Base-by-base conservation (phyloP, 352 stramenopile species). In the Phytophthora syringae region DNA sequence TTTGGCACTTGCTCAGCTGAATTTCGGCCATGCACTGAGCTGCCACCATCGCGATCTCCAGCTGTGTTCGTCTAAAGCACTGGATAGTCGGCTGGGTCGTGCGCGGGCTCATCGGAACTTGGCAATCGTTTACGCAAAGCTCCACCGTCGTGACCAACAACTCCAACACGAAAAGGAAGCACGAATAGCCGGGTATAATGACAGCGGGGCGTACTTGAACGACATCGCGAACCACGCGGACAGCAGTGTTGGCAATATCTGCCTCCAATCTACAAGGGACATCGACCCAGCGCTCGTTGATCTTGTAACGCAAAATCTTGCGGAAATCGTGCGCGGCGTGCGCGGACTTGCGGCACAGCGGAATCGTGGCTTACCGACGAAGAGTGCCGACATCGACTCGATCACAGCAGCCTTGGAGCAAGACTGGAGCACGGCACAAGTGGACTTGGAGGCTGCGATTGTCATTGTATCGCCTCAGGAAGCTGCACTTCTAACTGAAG, bases 21-120 rank as follows among this genome's bases (percentile, higher is more conserved):
- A 92, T 52, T 78, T 88, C 18, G 73, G 68, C 16, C 84, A 89
- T 30, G 81, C 86, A 12, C 47, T 93, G 20, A 77, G 70, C 7
- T 90, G 76, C 49, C 81, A 93, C 49, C 59, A 84, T 39, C 80
- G 82, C 39, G 84, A 94, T 48, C 74, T 93, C 13, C 55, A 61
- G 10, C 58, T 84, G 9, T 81, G 51, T 20, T 55, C 49, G 24
- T 74, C 76, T 10, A 62, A 60, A 16, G 40, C 59, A 11, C 21
- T 89, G 7, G 68, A 87, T 34, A 92, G 81, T 39, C 67, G 79
- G 0, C 51, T 89, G 9, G 86, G 84, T 0, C 75, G 79, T 6
- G 72, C 77, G 5, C 72, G 86, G 15, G 86, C 86, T 30, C 84
- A 95, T 44, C 70, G 73, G 1, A 95, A 95, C 47, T 64, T 95